phyloP scores from a whole-genome alignment of 2,329 filamentous ascomycete genomes.

The Phaeophleospora eucalypticola region DNA sequence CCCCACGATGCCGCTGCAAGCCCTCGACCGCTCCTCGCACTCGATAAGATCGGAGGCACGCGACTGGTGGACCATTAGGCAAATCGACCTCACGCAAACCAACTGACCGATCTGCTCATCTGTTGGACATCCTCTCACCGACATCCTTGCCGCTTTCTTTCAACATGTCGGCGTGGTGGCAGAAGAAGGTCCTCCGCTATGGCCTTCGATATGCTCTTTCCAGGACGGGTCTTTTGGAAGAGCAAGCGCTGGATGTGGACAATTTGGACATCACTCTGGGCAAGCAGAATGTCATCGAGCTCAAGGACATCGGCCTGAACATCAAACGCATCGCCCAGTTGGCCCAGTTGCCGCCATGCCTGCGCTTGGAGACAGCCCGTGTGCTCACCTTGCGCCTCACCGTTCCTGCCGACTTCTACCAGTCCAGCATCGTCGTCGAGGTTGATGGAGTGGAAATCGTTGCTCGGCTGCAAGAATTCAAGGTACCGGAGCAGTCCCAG shows the following conservation, averaged over 20 bases:
- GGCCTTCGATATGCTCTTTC: constrained; percentile 69
- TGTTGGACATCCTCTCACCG: no score
- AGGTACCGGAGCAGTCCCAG: constrained; percentile 32
- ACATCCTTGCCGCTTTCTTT: neutral
- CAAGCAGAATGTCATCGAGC: constrained; percentile 75
- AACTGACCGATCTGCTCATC: neutral
- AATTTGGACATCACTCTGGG: constrained; percentile 81
- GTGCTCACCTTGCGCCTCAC: constrained; percentile 74
- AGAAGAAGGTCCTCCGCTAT: constrained; percentile 69
- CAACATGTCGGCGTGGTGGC: constrained; percentile 52
- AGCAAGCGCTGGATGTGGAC: constrained; percentile 78
- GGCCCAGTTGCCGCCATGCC: constrained; percentile 63
- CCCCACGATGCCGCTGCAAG: neutral
- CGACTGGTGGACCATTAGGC: constrained; percentile 6
- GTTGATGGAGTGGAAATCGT: constrained; percentile 75
- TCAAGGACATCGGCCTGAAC: constrained; percentile 79
- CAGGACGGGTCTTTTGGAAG: constrained; percentile 80
- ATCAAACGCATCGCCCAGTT: constrained; percentile 48
- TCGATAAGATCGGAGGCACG: constrained; percentile 27
- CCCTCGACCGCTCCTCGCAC: no score
- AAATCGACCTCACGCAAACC: constrained; percentile 7
- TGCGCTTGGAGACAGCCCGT: constrained; percentile 69
- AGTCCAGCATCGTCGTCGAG: constrained; percentile 76
- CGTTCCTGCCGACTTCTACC: constrained; percentile 82
- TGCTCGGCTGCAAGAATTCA: constrained; percentile 21